phyloP scores from a whole-genome alignment of 805 yeast genomes.

The Teunomyces atbi region DNA sequence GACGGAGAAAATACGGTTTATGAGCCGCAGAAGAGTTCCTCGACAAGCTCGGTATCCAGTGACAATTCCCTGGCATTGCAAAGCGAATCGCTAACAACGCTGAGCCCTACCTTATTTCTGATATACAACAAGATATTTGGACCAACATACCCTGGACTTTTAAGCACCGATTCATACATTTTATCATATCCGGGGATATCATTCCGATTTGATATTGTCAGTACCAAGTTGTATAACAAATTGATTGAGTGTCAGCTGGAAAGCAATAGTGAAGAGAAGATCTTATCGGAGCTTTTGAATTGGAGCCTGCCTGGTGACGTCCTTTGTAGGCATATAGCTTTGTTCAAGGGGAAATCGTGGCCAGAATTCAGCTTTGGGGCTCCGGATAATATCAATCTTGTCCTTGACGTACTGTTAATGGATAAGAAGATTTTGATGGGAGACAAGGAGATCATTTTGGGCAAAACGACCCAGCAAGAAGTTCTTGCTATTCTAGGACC shows the following conservation, averaged over 20 bases:
- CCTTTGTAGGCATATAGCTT: constrained; percentile 36
- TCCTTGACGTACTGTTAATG: background rate
- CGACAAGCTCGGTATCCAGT: constrained; percentile 3
- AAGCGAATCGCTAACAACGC: background rate
- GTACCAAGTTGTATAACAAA: constrained; percentile 14
- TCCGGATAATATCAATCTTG: background rate
- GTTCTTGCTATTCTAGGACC: constrained; percentile 50
- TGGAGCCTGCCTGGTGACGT: constrained; percentile 34
- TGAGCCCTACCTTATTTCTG: constrained; percentile 30
- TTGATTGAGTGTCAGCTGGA: background rate
- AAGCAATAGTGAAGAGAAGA: constrained; percentile 17
- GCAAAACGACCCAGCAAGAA: constrained; percentile 49
- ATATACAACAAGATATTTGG: constrained; percentile 59
- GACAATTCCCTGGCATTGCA: constrained; percentile 2
- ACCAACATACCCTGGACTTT: constrained; percentile 58
- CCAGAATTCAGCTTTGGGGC: constrained; percentile 17
- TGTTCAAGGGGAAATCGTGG: constrained; percentile 41
- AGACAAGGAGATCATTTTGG: constrained; percentile 21
- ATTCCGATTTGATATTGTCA: constrained; percentile 41
- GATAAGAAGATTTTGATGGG: background rate
- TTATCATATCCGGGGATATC: constrained; percentile 58
- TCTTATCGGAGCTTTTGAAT: constrained; percentile 28
- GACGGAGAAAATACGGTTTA: constrained; percentile 7
- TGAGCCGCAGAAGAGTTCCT: background rate
- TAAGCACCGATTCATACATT: constrained; percentile 32